A percentile compares a stretch with the other conserved stretches of the same genome.
Conservation (phyloP, 1,284 basidiomycete species). For the Pseudozyma tsukubaensis region DNA sequence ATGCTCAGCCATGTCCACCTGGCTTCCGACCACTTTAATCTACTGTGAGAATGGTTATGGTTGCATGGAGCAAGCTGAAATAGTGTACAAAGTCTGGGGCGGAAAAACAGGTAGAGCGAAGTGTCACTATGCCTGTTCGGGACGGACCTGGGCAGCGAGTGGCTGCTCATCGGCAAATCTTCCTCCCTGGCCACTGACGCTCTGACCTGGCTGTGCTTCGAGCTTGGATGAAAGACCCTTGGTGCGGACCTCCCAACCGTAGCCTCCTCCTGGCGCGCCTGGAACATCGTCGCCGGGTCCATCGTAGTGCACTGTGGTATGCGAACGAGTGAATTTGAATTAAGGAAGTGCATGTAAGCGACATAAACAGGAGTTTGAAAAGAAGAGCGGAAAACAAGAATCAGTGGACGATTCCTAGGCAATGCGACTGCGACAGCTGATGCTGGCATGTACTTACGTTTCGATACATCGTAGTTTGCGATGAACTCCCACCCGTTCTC, state of each 20-base stretch:
- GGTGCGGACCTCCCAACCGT: constrained; percentile 65
- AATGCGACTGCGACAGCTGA: too few relatives aligned
- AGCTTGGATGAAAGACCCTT: constrained; percentile 61
- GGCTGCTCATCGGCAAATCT: constrained; percentile 46
- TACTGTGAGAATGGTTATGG: background rate
- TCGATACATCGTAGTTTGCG: constrained; percentile 65
- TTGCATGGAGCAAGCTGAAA: background rate
- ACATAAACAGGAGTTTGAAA: background rate
- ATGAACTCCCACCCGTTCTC: constrained; percentile 79
- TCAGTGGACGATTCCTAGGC: too few relatives aligned
- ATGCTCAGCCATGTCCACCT: too few relatives aligned
- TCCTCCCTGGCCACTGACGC: constrained; percentile 52
- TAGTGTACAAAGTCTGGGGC: constrained; percentile 28
- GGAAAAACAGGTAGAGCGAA: background rate
- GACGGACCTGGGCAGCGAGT: constrained; percentile 40
- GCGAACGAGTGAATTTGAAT: background rate
- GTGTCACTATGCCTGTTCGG: constrained; percentile 33
- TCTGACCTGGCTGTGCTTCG: constrained; percentile 52
- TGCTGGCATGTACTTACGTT: constrained; percentile 35
- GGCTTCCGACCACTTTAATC: too few relatives aligned
- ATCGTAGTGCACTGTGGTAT: constrained; percentile 61
- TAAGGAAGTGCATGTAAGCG: background rate
- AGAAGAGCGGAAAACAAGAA: background rate
- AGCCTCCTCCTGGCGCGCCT: constrained; percentile 63
- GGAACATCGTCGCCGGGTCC: constrained; percentile 61